Evolutionary conservation across 331 rosid genomes (phyloP).

Genomic region (Pyrus hybrid): DNA sequence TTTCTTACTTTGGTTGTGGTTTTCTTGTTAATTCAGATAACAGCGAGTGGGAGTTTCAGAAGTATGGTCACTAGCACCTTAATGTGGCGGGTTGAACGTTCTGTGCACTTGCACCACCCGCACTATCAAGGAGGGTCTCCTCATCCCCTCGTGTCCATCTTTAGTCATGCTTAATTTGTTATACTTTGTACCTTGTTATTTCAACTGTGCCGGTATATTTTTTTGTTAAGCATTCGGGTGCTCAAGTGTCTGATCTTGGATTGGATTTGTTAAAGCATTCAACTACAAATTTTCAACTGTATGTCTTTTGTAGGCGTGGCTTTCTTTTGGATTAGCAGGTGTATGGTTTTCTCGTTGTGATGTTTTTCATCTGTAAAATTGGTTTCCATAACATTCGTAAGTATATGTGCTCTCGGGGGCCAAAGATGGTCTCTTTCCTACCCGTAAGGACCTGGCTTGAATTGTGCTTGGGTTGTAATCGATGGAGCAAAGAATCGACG

Average conservation of each 20-base stretch:
- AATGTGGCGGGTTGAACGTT: background rate
- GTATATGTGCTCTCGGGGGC: too few species aligned
- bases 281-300: background rate
- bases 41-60: slow-evolving; percentile 56
- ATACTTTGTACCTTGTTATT: background rate
- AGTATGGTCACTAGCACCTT: slow-evolving; percentile 43
- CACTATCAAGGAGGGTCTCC: too few species aligned
- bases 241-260: background rate
- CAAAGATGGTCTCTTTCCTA: background rate
- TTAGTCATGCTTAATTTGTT: background rate
- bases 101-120: too few species aligned
- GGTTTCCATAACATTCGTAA: too few species aligned
- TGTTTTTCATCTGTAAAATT: background rate
- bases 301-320: background rate
- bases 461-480: background rate
- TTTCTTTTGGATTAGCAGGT: background rate
- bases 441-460: background rate
- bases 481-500: background rate
- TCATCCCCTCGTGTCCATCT: background rate
- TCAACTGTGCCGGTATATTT: background rate
- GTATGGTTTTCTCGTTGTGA: background rate
- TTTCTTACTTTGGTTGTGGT: background rate
- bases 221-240: background rate
- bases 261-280: background rate
- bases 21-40: slow-evolving; percentile 21